phyloP scores from a whole-genome alignment of 192 early-diverging fungal genomes.

The Umbelopsis sp. region DNA sequence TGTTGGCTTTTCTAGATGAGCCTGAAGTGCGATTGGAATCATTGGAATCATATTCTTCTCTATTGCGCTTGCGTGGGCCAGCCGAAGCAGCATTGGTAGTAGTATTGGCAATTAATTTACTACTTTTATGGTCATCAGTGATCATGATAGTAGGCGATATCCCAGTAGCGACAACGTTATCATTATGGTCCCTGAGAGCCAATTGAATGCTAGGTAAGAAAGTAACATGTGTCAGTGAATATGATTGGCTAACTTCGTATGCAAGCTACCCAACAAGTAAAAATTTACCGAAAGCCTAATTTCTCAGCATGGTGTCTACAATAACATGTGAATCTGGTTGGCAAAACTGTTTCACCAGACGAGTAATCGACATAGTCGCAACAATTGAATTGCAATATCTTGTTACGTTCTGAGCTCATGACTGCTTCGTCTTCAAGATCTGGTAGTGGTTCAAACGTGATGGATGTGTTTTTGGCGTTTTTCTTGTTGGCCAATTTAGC shows the following conservation, averaged over 20 bases:
- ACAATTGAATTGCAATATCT: conserved; percentile 81
- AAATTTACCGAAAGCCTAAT: conserved; percentile 71
- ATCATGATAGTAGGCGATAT: conserved; percentile 85
- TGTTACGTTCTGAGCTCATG: conserved; percentile 61
- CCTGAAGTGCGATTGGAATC: conserved; percentile 9
- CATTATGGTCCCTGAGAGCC: conserved; percentile 60
- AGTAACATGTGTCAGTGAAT: not conserved
- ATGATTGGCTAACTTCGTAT: not conserved
- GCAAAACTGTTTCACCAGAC: conserved; percentile 76
- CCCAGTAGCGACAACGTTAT: conserved; percentile 66
- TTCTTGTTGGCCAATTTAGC: conserved; percentile 52
- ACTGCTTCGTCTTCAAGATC: conserved; percentile 53
- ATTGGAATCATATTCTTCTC: conserved; percentile 52
- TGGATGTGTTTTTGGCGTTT: conserved; percentile 48
- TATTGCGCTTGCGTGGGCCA: conserved; percentile 47
- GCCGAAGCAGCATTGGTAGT: conserved; percentile 8
- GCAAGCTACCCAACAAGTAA: not conserved
- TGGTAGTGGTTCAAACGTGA: conserved; percentile 57
- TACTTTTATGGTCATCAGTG: conserved; percentile 89
- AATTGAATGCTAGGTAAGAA: conserved; percentile 61
- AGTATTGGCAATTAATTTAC: conserved; percentile 55
- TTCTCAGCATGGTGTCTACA: conserved; percentile 88
- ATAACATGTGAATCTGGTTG: conserved; percentile 86
- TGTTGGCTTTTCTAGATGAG: conserved; percentile 12
- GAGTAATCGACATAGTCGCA: conserved; percentile 72